Conservation (phyloP, 257 asterid species). For the Prunella vulgaris region DNA sequence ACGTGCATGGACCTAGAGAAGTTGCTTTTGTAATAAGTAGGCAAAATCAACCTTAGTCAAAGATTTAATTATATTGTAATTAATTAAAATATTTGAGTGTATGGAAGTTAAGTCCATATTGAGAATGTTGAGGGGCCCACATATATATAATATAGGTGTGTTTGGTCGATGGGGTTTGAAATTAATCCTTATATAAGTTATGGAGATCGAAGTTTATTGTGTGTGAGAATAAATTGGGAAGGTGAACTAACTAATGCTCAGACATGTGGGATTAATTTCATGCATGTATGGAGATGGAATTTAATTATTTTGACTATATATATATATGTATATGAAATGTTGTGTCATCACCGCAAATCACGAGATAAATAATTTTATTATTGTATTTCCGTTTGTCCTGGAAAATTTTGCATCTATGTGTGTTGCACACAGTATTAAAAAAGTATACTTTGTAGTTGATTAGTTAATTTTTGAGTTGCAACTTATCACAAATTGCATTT, state of each 20-base stretch:
- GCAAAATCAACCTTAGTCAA: conserved; percentile 26
- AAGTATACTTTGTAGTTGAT: too few species aligned
- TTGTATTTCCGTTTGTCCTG: too few species aligned
- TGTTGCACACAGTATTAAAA: too few species aligned
- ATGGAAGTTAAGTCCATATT: neutral
- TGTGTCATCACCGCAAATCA: neutral
- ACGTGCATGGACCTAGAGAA: conserved; percentile 41
- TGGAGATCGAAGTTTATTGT: neutral
- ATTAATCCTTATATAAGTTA: neutral
- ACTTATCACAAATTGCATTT: too few species aligned
- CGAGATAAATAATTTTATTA: too few species aligned
- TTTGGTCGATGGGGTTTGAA: conserved; percentile 35
- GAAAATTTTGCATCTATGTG: too few species aligned
- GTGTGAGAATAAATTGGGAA: conserved; percentile 4
- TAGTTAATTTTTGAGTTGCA: too few species aligned
- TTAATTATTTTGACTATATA: neutral
- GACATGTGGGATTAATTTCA: neutral
- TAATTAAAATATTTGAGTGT: neutral
- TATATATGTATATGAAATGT: neutral
- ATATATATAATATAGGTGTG: conserved; percentile 39
- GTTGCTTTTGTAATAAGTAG: conserved; percentile 35
- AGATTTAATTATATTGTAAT: neutral
- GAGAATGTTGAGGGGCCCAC: conserved; percentile 25
- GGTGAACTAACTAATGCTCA: conserved; percentile 24
- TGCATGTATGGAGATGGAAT: neutral